Evolutionary conservation across 148 eudicot species (phyloP), one percentile per base, ranked within the genome.

Genomic region (Chenopodium album): DNA sequence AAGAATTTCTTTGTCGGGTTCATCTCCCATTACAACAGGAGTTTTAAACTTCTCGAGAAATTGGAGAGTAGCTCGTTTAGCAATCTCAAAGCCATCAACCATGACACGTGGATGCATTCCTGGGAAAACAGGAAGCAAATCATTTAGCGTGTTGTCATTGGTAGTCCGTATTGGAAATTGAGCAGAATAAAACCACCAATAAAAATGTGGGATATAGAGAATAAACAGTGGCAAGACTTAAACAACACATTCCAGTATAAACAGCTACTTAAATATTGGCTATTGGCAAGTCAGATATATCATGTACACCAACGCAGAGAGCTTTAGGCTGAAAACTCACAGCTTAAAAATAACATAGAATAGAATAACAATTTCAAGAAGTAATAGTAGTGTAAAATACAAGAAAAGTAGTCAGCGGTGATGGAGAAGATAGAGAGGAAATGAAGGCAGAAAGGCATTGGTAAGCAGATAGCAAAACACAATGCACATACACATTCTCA

Each of bases 81-180:
- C 99, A 80, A 96, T 92, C 85, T 96, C 99, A 85, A 96, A 92
- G 74, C 99, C 99, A 85, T 96, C 99, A 78, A 96, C 99, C 81
- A 96, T 71, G 65, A 96, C 92, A 73, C 98, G 97, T 72, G 99
- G 99, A 87, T 96, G 99, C 98, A 94, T 94, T 71, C 99, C 99
- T 96, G 77, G 34, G 77, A 48, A 72, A 80, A 71, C 71, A 71
- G 1, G 44, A 32, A 44, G 10, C 44, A 41, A 20, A 26, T 32
- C 80, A 62, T 22, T 20, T 73, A 72, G 75, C 31, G 14, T 48
- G 9, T 16, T 10, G 4, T 72, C 71, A 80, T 60, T 37, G 37
- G 34, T 14, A 48, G 23, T 71, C 5, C 23, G 70, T 26, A 16
- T 34, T 41, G 64, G 31, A 12, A 46, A 71, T 1, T 47, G 22